Evolutionary conservation across 768 basidiomycete genomes (phyloP), one percentile per base, ranked within the genome.

Genomic region (Lactarius akahatsu): DNA sequence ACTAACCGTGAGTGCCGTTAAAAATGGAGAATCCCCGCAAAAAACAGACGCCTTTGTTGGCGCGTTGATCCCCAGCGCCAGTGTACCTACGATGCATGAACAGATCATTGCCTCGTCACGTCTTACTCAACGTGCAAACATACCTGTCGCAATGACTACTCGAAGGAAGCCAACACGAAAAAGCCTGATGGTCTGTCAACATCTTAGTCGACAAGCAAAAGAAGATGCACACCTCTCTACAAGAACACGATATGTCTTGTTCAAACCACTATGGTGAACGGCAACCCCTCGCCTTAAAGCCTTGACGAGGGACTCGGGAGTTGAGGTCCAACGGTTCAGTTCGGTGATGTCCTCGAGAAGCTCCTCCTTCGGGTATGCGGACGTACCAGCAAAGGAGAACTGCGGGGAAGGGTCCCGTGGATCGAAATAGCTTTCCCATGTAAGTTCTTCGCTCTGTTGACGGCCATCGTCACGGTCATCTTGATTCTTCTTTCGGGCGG

Each of bases 61-160:
- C 0, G 88, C 88, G 71, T 91, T 91, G 71, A 91, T 91, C 64
- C 89, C 90, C 16, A 91, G 77, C 1, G 89, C 89, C 62, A 90
- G 77, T 6, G 88, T 90, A 1, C 85, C 86, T 86, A 23, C 15
- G 6, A 3, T 34, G 8, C 38, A 28, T 15, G 7, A 47, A 16
- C 3, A 10, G 16, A 70, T 26, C 30, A 45, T 61, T 43, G 10
- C 23, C 2, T 32, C 23, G n/a, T 7, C 6, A 3, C 20, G 15
- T 9, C 57, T 15, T 8, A 52, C 15, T 20, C 3, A 26, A 43
- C 26, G 32, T 23, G 30, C 9, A 7, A 8, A 36, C 43, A 20
- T 59, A 84, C 85, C 84, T 63, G 88, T 90, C 11, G 89, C 84
- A 66, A 91, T 83, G 38, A 90, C 78, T 7, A 91, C 85, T 23